Conservation (phyloP, 1,284 basidiomycete genomes). For the Flammula alnicola region DNA sequence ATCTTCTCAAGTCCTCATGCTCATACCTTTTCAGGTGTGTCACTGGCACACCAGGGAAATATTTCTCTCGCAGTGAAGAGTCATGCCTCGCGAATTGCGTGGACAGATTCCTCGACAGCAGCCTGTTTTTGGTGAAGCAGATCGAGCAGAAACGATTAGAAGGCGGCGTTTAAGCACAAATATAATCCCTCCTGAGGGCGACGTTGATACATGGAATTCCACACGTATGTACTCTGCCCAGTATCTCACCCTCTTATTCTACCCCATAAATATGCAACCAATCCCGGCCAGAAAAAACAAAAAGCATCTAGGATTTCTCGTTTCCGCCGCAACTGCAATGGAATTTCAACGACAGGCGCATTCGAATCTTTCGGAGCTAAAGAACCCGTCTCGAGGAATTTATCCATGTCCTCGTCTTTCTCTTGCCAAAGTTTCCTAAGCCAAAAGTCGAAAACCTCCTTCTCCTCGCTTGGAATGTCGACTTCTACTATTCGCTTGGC, state of each 20-base stretch:
- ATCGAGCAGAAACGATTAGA: conserved; percentile 68
- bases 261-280: conserved; percentile 56
- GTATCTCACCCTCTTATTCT: conserved; percentile 36
- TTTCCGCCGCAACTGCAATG: conserved; percentile 55
- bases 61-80: conserved; percentile 86
- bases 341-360: conserved; percentile 52
- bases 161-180: conserved; percentile 17
- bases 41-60: conserved; percentile 80
- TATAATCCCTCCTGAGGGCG: neutral
- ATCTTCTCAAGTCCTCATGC: conserved; percentile 6
- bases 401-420: conserved; percentile 80
- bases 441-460: conserved; percentile 82
- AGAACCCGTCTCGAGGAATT: conserved; percentile 58
- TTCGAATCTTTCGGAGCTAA: conserved; percentile 30
- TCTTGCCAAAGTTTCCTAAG: conserved; percentile 79
- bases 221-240: conserved; percentile 21
- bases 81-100: conserved; percentile 91
- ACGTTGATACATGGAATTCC: conserved; percentile 12
- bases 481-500: conserved; percentile 46
- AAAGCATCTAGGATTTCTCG: conserved; percentile 69
- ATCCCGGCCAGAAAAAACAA: conserved; percentile 69
- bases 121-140: conserved; percentile 82
- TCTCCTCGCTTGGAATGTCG: conserved; percentile 73
- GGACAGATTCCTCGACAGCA: conserved; percentile 94
- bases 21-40: conserved; percentile 68